Conservation (phyloP, 352 stramenopile species). For the Globisporangium perplexum region DNA sequence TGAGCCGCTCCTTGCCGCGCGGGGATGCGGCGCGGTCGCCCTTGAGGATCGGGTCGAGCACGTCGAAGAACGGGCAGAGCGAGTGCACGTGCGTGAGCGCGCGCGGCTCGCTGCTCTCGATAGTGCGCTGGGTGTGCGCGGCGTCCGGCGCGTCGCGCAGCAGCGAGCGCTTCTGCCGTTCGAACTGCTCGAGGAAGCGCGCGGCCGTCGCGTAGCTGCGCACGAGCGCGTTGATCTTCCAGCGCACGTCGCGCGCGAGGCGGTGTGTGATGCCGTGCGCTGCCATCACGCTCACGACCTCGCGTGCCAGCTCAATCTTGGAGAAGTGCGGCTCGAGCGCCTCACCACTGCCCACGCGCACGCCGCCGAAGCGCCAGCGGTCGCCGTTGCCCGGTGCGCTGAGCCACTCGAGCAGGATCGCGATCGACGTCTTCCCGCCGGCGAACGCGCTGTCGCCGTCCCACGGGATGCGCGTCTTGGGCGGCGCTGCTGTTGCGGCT, state of each 20-base stretch:
- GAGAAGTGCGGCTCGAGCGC: constrained; percentile 7
- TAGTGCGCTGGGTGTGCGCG: background rate
- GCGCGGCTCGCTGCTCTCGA: constrained; percentile 6
- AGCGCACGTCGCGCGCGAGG: constrained; percentile 14
- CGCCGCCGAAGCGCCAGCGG: constrained; percentile 24
- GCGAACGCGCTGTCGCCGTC: constrained; percentile 7
- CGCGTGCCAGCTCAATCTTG: constrained; percentile 16
- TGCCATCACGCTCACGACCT: constrained; percentile 6
- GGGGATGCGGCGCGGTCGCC: constrained; percentile 1
- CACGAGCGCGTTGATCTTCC: constrained; percentile 13
- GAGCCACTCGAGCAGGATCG: constrained; percentile 46
- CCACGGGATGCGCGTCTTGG: constrained; percentile 8
- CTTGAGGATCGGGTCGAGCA: constrained; percentile 9
- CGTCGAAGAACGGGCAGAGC: constrained; percentile 11
- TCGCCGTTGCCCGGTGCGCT: constrained; percentile 27
- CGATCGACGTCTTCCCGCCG: constrained; percentile 37
- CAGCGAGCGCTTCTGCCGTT: constrained; percentile 5
- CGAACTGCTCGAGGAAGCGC: constrained; percentile 9
- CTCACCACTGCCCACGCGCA: background rate
- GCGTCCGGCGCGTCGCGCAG: background rate
- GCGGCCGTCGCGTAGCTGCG: constrained; percentile 8
- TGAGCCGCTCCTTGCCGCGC: background rate
- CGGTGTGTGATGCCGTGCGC: constrained; percentile 13
- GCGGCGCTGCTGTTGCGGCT: background rate
- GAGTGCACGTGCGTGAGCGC: constrained; percentile 11